A percentile compares a stretch with the other conserved stretches of the same genome.
Evolutionary conservation across 345 rosid genomes (phyloP).

Genomic region (Theobroma cacao): DNA sequence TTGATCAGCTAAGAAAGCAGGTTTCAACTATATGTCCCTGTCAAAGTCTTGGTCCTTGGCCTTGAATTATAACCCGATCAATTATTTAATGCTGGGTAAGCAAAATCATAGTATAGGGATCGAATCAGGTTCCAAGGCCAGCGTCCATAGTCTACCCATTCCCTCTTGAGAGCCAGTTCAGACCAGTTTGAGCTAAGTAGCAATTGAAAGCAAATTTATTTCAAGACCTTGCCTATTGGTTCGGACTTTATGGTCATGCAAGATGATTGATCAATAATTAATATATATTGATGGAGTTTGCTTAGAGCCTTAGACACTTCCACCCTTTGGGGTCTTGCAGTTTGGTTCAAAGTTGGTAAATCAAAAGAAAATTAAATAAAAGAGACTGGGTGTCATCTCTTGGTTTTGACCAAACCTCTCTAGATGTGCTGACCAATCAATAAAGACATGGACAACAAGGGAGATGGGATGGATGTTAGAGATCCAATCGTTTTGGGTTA

Average conservation of each 20-base stretch:
- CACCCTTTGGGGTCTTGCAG: too few relatives aligned
- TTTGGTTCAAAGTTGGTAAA: neutral
- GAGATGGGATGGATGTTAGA: neutral
- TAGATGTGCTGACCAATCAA: neutral
- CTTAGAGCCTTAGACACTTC: neutral
- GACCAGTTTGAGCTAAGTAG: too few relatives aligned
- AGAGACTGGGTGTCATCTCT: neutral
- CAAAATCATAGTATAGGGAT: neutral
- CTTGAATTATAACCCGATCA: neutral
- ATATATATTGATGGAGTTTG: too few relatives aligned
- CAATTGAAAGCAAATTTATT: too few relatives aligned
- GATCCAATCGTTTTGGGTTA: neutral
- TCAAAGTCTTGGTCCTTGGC: neutral
- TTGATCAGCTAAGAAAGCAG: neutral
- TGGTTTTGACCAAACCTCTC: neutral
- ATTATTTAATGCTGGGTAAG: neutral
- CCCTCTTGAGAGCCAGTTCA: neutral
- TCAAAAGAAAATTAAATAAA: too few relatives aligned
- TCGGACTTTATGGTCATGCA: too few relatives aligned
- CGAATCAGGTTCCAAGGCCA: neutral
- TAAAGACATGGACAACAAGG: neutral
- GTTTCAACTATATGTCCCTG: neutral
- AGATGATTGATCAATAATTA: too few relatives aligned
- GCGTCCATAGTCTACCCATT: neutral
- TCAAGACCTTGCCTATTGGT: too few relatives aligned